Evolutionary conservation across 2,329 filamentous ascomycete genomes (phyloP), one percentile per base, ranked within the genome.

Genomic region (Pseudogymnoascus sp.): DNA sequence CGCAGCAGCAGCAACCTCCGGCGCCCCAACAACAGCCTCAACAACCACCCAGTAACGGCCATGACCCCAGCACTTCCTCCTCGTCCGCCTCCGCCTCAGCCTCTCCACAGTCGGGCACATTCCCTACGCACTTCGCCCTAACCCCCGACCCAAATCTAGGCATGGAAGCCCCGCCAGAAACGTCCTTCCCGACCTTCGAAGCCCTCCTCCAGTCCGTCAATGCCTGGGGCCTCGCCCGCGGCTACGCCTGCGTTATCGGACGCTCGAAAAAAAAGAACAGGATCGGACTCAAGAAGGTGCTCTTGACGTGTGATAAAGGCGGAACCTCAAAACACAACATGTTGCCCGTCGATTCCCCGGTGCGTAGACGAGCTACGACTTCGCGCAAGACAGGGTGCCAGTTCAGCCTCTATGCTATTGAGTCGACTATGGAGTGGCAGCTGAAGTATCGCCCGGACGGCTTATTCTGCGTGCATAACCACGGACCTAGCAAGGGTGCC

Each of bases 341-440:
- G 59, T 66, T 73, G 0, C 70, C 70, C 0, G 72, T 70, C 18
- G 72, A 74, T 62, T 69, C 72, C 42, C 69, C 71, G 21, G 80
- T 82, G 65, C 81, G 85, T 63, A 87, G 87, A 73, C 79, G 84
- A 21, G 85, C 85, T 70, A 88, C 85, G 0, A 86, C 85, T 7
- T 87, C 84, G n/a, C 79, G 85, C 53, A 88, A 88, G 69, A 87
- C 85, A 69, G 84, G 87, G 68, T 88, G 85, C 66, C 83, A 84
- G 31, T 88, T 88, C 71, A 85, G 85, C n/a, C 87, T 88, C 72
- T 88, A 87, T 67, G 85, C 85, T 63, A 84, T 88, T 40, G 85
- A 88, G 72, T 84, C 87, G 69, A 79, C 85, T 64, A 86, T 84
- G 0, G 84, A 87, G 67, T 88, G 85, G 85, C 84, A 84, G 0